Evolutionary conservation across 192 early-diverging fungal genomes (phyloP).

Genomic region (Coemansia sp.): DNA sequence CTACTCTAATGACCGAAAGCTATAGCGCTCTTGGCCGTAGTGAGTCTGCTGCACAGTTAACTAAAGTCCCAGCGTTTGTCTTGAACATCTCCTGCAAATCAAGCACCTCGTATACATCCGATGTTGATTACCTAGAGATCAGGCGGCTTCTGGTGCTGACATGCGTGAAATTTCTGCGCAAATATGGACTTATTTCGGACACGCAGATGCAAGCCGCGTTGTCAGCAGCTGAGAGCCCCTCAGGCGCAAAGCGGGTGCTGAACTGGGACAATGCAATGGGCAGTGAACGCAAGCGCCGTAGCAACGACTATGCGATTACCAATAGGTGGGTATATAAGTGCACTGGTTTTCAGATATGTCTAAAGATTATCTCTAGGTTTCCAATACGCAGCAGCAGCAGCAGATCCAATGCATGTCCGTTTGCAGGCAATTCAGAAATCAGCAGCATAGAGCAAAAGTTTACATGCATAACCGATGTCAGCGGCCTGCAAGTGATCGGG

Average conservation of each 20-base stretch:
- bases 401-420: too few relatives aligned
- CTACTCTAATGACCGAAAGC: slow-evolving; percentile 15
- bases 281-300: too few relatives aligned
- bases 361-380: too few relatives aligned
- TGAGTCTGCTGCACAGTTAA: not conserved
- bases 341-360: too few relatives aligned
- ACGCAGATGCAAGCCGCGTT: slow-evolving; percentile 20
- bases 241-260: not conserved
- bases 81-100: slow-evolving; percentile 8
- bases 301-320: too few relatives aligned
- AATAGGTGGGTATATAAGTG: too few relatives aligned
- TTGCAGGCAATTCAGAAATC: too few relatives aligned
- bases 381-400: too few relatives aligned
- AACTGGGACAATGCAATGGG: too few relatives aligned
- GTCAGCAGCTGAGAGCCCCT: too few relatives aligned
- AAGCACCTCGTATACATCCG: too few relatives aligned
- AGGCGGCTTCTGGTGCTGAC: slow-evolving; percentile 26
- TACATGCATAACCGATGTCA: slow-evolving; percentile 1
- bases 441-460: too few relatives aligned
- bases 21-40: not conserved
- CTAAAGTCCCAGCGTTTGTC: slow-evolving; percentile 32
- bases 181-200: slow-evolving; percentile 27
- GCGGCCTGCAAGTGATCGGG: slow-evolving; percentile 27
- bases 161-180: slow-evolving; percentile 45
- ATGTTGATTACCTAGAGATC: slow-evolving; percentile 4